Evolutionary conservation across 1,139 yeast species (phyloP), one percentile per base, ranked within the genome.

Genomic region (Hansenula lynferdii): DNA sequence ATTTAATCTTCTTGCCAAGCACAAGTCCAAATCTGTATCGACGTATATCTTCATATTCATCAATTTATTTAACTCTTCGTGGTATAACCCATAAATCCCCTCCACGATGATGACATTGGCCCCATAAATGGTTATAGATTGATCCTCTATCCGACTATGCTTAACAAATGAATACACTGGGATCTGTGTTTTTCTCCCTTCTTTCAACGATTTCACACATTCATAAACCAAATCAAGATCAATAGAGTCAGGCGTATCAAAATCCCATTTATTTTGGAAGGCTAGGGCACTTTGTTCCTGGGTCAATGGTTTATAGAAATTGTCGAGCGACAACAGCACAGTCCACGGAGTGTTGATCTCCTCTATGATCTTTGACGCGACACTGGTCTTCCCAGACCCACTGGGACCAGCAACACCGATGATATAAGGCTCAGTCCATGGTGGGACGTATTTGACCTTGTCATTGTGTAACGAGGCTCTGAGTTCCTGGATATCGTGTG

Each of bases 351-450:
- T 89, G 62, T 87, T 72, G 50, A 90, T 73, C 44, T 80, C 79
- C 42, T 82, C 77, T 42, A 90, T 86, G 49, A 92, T 83, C 47
- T 78, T 75, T 35, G 87, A 81, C 0, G 97, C 94, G 20, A 92
- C 85, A 23, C 96, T 84, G 0, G 98, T 92, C 58, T 92, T 92
- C 3, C 98, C 98, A 0, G 96, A 85, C 2, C 97, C 98, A 18
- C 95, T 84, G 40, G 85, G 80, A 1, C 98, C 98, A 0, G 97
- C 97, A 16, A 92, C 77, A 7, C 97, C 98, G 46, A 92, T 90
- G 37, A 92, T 80, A 56, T 89, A 92, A 0, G 97, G 97, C 43
- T 87, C 89, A 2, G 87, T 81, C 97, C 97, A 92, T 19, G 97
- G 97, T 3, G 97, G 97, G 14, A 77, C 74, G 55, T 85, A 85